Conservation (phyloP, 257 asterid genomes). For the Ballota nigra region DNA sequence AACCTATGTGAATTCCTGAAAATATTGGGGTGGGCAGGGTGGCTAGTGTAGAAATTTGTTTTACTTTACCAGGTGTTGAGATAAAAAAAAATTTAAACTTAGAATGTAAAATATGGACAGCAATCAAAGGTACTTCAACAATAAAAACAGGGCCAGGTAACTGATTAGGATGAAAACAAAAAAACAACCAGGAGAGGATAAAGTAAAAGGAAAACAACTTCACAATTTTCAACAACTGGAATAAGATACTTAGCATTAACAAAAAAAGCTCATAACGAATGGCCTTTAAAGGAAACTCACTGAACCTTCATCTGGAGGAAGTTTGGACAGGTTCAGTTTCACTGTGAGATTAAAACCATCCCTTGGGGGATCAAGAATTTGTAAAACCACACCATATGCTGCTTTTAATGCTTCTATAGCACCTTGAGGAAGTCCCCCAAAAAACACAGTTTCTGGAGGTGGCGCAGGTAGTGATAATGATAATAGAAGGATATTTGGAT, state of each 20-base stretch:
- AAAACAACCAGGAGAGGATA: neutral
- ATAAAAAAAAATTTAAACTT: neutral
- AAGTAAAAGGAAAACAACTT: conserved; percentile 4
- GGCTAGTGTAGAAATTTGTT: conserved; percentile 6
- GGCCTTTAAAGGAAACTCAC: conserved; percentile 66
- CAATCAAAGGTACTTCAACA: conserved; percentile 12
- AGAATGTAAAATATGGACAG: neutral
- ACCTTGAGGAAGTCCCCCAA: conserved; percentile 88
- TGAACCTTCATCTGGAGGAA: conserved; percentile 96
- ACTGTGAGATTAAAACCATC: conserved; percentile 94
- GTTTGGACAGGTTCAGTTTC: conserved; percentile 88
- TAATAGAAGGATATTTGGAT: conserved; percentile 65
- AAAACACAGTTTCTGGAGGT: conserved; percentile 80
- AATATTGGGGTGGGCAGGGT: neutral
- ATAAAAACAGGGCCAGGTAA: neutral
- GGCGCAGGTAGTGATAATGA: conserved; percentile 84
- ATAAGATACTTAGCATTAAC: conserved; percentile 30
- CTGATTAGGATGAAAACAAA: conserved; percentile 10
- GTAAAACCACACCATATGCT: conserved; percentile 76
- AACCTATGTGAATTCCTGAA: neutral
- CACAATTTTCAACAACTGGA: conserved; percentile 14
- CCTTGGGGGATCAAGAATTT: conserved; percentile 97
- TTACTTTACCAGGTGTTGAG: neutral
- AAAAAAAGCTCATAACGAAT: conserved; percentile 50
- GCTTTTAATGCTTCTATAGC: conserved; percentile 92